Conservation (phyloP, 1,139 yeast genomes). For the Pichia sp. region DNA sequence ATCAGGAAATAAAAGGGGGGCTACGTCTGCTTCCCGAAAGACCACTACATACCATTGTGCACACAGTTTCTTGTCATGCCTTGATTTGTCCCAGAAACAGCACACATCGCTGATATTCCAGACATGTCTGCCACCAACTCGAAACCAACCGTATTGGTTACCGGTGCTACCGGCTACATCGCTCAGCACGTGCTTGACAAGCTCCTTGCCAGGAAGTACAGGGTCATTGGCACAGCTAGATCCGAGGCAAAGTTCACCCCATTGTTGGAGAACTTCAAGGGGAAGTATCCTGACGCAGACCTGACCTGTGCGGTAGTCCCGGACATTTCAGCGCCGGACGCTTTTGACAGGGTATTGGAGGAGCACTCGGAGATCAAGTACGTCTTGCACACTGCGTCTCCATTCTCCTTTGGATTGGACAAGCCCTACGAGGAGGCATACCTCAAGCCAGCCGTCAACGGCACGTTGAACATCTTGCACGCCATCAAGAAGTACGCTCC, state of each 20-base stretch:
- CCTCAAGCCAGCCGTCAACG: conserved; percentile 48
- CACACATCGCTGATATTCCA: too few species aligned
- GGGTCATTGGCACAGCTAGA: conserved; percentile 38
- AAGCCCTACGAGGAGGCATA: conserved; percentile 20
- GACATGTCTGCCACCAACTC: too few species aligned
- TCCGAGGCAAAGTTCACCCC: conserved; percentile 31
- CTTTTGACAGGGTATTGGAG: conserved; percentile 42
- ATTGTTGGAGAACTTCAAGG: conserved; percentile 23
- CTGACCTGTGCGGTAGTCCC: conserved; percentile 34
- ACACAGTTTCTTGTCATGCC: too few species aligned
- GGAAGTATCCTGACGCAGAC: conserved; percentile 29
- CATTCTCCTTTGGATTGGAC: conserved; percentile 34
- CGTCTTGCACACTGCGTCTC: conserved; percentile 60
- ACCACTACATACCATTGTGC: too few species aligned
- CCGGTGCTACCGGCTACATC: conserved; percentile 24
- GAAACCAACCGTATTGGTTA: conserved; percentile 14
- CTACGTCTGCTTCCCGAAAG: too few species aligned
- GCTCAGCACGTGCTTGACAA: conserved; percentile 30
- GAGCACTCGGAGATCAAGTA: conserved; percentile 45
- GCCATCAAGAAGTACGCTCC: conserved; percentile 43
- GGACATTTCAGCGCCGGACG: conserved; percentile 33
- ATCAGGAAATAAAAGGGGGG: too few species aligned
- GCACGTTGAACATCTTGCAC: conserved; percentile 43
- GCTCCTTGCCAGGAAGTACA: conserved; percentile 26
- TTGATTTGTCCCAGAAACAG: too few species aligned